Evolutionary conservation across 106 monocot species (phyloP), one percentile per base, ranked within the genome.

Genomic region (Dioscorea alata): DNA sequence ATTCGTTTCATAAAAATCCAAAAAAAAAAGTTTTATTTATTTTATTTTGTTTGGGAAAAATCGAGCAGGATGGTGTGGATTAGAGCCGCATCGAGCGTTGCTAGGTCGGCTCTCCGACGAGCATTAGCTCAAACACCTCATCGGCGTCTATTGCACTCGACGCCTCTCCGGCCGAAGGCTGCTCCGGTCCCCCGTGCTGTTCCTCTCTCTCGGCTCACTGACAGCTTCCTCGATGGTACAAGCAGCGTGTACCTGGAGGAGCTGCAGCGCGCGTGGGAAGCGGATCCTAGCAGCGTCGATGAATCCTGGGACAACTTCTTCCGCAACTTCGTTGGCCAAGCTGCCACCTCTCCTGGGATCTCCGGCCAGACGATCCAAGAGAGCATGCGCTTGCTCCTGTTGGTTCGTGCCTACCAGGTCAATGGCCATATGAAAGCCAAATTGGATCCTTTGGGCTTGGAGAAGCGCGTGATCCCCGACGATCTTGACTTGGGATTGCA

Each of bases 301-400:
- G 89, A 86, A 62, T 92, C 97, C 1, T 99, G 97, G 97, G 97
- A 99, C 67, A 89, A 87, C 68, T 99, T 99, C 42, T 42, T 42
- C 42, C 42, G 42, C 5, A 42, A 42, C 42, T 42, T 42, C 42
- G 9, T 42, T 5, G 42, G 42, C 42, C 42, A 42, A 10, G 42
- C 42, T 6, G 42, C 42, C 10, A 80, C 85, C 0, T 88, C 88
- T 4, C 88, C 92, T 0, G 92, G 96, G 2, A 82, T 97, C 33
- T 92, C 92, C 21, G 97, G 92, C n/a, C 97, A 99, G 73, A 99
- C 97, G 10, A 99, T 99, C 52, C 92, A 99, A 63, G 97, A 99
- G 74, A 87, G 89, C 78, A 99, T 99, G 97, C 73, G 81, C 13
- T 50, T 99, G 49, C 82, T 99, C 8, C 82, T 99, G 2, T 84